Percentiles rank a stretch among this genome's conserved stretches.
phyloP scores from a whole-genome alignment of 805 yeast genomes.

The Nakazawaea molendinolei region DNA sequence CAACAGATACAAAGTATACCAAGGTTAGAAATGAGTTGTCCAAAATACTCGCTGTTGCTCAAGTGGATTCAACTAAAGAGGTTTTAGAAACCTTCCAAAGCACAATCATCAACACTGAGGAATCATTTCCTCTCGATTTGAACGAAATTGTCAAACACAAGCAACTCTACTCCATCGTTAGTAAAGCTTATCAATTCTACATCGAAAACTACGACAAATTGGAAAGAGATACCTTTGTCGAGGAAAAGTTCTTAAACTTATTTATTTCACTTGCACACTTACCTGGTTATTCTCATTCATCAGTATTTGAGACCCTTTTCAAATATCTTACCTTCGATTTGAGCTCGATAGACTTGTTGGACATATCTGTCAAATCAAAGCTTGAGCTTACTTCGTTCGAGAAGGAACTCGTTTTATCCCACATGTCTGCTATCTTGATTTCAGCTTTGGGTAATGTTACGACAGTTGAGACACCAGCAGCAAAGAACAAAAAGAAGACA shows the following conservation, averaged over 20 bases:
- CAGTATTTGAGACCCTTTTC: conserved; percentile 32
- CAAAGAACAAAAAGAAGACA: conserved; percentile 12
- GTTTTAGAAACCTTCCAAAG: conserved; percentile 28
- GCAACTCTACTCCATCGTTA: conserved; percentile 21
- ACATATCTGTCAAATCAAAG: conserved; percentile 24
- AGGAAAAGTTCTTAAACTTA: conserved; percentile 17
- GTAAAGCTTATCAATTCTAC: conserved; percentile 24
- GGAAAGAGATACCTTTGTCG: conserved; percentile 12
- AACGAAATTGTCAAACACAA: conserved; percentile 23
- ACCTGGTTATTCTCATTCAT: conserved; percentile 24
- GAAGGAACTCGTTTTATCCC: conserved; percentile 26
- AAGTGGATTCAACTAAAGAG: conserved; percentile 31
- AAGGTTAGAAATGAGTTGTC: conserved; percentile 42
- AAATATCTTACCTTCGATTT: conserved; percentile 38
- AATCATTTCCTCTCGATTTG: conserved; percentile 20
- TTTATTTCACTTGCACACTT: conserved; percentile 29
- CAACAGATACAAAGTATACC: conserved; percentile 13
- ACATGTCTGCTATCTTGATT: conserved; percentile 39
- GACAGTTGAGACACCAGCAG: too few species aligned
- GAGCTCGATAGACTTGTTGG: conserved; percentile 26
- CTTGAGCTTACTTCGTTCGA: conserved; percentile 22
- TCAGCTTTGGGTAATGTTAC: too few species aligned
- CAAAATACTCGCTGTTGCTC: conserved; percentile 42
- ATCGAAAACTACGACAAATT: conserved; percentile 14
- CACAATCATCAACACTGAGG: conserved; percentile 22